A percentile compares a stretch with the other conserved stretches of the same genome.
Evolutionary conservation across 495 filamentous ascomycete genomes (phyloP).

Genomic region (Corynascus novoguineensis): DNA sequence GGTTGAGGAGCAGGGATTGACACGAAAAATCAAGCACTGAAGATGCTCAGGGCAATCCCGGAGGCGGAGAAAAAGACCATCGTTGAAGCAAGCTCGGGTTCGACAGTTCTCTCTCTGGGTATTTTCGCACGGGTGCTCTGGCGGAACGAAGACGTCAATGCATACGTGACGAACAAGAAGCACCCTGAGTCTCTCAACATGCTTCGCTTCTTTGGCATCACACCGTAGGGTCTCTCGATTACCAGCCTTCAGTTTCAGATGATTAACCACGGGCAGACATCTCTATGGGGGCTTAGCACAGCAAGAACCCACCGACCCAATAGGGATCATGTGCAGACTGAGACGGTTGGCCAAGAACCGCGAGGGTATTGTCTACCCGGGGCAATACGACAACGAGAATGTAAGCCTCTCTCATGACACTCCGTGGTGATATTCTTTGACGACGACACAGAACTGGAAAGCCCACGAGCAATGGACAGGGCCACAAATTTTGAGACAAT

Average conservation of each 20-base stretch:
- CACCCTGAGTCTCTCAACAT: constrained; percentile 47
- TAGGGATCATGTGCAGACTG: constrained; percentile 49
- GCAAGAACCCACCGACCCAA: constrained; percentile 49
- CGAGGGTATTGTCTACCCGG: constrained; percentile 46
- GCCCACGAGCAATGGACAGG: constrained; percentile 58
- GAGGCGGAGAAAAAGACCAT: constrained; percentile 43
- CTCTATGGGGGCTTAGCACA: constrained; percentile 55
- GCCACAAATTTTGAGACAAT: constrained; percentile 52
- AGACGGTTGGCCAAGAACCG: constrained; percentile 36
- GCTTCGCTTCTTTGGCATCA: constrained; percentile 56
- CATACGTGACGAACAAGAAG: constrained; percentile 58
- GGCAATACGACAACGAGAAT: constrained; percentile 54
- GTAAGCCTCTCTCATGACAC: constrained; percentile 17
- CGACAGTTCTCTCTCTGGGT: constrained; percentile 56
- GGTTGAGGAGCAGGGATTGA: constrained; percentile 24
- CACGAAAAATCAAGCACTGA: constrained; percentile 57
- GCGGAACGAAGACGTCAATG: constrained; percentile 47
- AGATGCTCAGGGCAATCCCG: constrained; percentile 40
- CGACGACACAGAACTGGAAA: constrained; percentile 44
- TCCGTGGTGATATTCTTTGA: neutral
- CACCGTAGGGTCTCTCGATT: constrained; percentile 35
- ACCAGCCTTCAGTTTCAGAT: neutral
- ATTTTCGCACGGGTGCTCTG: constrained; percentile 52
- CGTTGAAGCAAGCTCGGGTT: constrained; percentile 58
- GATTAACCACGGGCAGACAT: constrained; percentile 23